Conservation (phyloP, 1,284 basidiomycete genomes). For the Ustilago curta region DNA sequence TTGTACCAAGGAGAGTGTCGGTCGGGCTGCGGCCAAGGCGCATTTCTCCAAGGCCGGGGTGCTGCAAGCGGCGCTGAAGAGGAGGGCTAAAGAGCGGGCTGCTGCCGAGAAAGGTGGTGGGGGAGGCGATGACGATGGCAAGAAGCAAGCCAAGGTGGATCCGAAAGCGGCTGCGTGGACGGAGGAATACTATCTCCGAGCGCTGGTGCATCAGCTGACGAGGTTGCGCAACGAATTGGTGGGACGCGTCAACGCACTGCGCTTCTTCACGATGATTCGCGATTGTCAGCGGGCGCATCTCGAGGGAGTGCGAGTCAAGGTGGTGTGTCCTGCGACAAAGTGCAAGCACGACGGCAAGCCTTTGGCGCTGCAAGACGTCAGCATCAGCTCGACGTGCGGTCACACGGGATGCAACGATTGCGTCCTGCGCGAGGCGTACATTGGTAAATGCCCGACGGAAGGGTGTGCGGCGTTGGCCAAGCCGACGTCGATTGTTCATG, state of each 20-base stretch:
- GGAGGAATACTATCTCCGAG: slow-evolving; percentile 50
- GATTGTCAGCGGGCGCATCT: slow-evolving; percentile 53
- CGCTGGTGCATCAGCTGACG: slow-evolving; percentile 54
- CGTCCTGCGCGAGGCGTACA: slow-evolving; percentile 51
- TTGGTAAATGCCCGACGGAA: slow-evolving; percentile 52
- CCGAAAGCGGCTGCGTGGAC: slow-evolving; percentile 46
- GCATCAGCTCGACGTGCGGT: slow-evolving; percentile 55
- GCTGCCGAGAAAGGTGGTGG: slow-evolving; percentile 33
- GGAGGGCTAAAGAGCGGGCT: slow-evolving; percentile 38
- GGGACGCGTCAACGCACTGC: slow-evolving; percentile 51
- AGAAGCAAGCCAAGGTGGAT: slow-evolving; percentile 32
- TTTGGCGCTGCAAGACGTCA: slow-evolving; percentile 39
- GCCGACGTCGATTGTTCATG: slow-evolving; percentile 50
- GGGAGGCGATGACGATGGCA: slow-evolving; percentile 29
- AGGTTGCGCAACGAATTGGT: slow-evolving; percentile 56
- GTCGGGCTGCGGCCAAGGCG: slow-evolving; percentile 18
- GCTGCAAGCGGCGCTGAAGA: slow-evolving; percentile 46
- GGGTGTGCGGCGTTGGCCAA: slow-evolving; percentile 53
- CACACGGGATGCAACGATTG: slow-evolving; percentile 52
- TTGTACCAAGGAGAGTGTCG: slow-evolving; percentile 40
- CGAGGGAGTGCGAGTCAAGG: slow-evolving; percentile 30
- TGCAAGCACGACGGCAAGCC: slow-evolving; percentile 31
- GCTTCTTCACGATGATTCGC: slow-evolving; percentile 58
- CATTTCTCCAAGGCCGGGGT: slow-evolving; percentile 28
- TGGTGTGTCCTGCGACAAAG: slow-evolving; percentile 44